These are phyloP conservation scores for Blastocystis sp. DNA, from an alignment of 352 stramenopile species.

Conservation along the genomic window DNA sequence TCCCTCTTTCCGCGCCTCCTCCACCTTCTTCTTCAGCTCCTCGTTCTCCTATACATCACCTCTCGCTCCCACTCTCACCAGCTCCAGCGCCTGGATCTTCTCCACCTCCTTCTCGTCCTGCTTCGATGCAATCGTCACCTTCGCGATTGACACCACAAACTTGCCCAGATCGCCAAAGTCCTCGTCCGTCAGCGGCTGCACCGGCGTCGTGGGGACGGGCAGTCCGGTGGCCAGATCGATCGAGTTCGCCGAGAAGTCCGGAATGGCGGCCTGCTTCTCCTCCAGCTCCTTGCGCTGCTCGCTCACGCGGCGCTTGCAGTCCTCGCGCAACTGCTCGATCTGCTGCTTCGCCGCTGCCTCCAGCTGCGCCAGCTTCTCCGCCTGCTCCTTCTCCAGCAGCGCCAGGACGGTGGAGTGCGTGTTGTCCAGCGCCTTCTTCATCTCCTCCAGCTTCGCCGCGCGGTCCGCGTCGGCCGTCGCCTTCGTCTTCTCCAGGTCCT, in stretches of 20 bases:
- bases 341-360: slow-evolving; percentile 18
- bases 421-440: slow-evolving; percentile 14
- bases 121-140: background rate
- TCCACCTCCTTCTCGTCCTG: background rate
- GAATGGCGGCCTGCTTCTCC: slow-evolving; percentile 2
- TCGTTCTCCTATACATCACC: slow-evolving; percentile 36
- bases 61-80: background rate
- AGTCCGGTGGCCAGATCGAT: slow-evolving; percentile 30
- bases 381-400: background rate
- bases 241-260: background rate
- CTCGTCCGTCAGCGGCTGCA: background rate
- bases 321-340: slow-evolving; percentile 10
- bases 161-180: slow-evolving; percentile 24
- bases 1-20: slow-evolving; percentile 19
- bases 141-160: background rate
- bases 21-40: background rate
- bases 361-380: background rate
- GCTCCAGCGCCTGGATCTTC: background rate
- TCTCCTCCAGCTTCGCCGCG: slow-evolving; percentile 5
- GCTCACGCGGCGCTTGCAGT: slow-evolving; percentile 13
- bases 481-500: slow-evolving; percentile 28
- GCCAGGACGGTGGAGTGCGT: background rate
- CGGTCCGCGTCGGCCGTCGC: background rate
- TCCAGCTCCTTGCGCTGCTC: slow-evolving; percentile 47
- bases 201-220: background rate